A percentile compares a stretch with the other conserved stretches of the same genome.
Conservation (phyloP, 75 land plant genomes). For the Selaginella tamariscina region DNA sequence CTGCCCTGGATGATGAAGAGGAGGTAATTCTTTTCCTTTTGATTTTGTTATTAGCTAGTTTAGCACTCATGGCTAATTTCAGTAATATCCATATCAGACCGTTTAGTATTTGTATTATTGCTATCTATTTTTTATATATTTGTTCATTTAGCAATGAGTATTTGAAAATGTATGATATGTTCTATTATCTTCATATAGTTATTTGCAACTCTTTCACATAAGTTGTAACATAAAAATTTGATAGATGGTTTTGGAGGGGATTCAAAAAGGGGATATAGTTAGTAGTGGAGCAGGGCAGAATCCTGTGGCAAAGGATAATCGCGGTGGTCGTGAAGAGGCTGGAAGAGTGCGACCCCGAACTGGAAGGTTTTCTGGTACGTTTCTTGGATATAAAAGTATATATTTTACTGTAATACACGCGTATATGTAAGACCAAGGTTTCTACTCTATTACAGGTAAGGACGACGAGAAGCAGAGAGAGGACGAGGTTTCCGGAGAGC, state of each 20-base stretch:
- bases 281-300: constrained; percentile 47
- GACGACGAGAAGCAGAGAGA: neutral
- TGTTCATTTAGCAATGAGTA: too few species aligned
- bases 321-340: constrained; percentile 31
- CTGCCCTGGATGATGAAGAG: constrained; percentile 66
- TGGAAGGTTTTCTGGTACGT: constrained; percentile 23
- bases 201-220: neutral
- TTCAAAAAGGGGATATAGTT: constrained; percentile 56
- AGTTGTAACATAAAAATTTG: too few species aligned
- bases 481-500: neutral
- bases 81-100: too few species aligned
- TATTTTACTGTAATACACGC: neutral
- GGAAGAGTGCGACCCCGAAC: constrained; percentile 34
- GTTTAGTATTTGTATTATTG: too few species aligned
- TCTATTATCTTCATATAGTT: neutral
- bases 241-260: constrained; percentile 37
- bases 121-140: too few species aligned
- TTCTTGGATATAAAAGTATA: neutral
- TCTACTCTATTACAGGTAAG: neutral
- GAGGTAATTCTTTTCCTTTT: constrained; percentile 40
- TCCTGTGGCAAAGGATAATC: constrained; percentile 43
- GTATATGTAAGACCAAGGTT: too few species aligned
- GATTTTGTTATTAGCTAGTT: too few species aligned
- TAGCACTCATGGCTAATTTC: too few species aligned
- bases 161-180: neutral